Base-by-base conservation (phyloP, 441 rosid species). In the Syzygium syzygioides region DNA sequence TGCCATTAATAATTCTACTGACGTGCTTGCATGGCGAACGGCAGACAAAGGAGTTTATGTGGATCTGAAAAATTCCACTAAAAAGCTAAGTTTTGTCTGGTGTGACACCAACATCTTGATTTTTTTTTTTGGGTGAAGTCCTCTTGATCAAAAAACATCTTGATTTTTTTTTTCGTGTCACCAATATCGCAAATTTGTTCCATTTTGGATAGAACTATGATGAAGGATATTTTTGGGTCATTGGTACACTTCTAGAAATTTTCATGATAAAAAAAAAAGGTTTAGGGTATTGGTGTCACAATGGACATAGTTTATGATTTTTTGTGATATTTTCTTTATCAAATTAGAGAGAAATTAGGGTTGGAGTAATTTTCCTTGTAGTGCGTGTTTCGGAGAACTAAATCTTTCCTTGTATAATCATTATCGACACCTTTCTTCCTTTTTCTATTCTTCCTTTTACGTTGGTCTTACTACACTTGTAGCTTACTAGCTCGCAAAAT, bases 161-260 rank as follows among this genome's bases (percentile, higher is more conserved):
- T 14, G 3, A 13, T 28, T 60, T 0, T n/a, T n/a, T n/a, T 28
- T 14, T 0, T 62, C 34, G 1, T 62, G 30, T n/a, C 19, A 62
- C 34, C 34, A 14, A 14, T 62, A n/a, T 9, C 4, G 3, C 10
- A 1, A 62, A 62, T 14, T n/a, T 62, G 34, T 62, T 62, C 17
- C 28, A 15, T 62, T 62, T 62, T 62, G 19, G 68, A 62, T n/a
- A 19, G 30, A 5, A 60, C 17, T 60, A 5, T 28, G 6, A 3
- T 28, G 32, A 32, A 60, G 32, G 66, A 60, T 28, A 60, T 26
- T 60, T 28, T 60, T 60, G 66, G 28, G 66, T n/a, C 0, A 28
- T 0, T 28, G 66, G 30, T 28, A 62, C 68, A 62, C 30, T 13
- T 28, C 2, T 62, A n/a, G 34, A 0, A 62, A 9, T 14, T 62